Evolutionary conservation across 441 rosid genomes (phyloP).

Genomic region (Raphanus hybrid): DNA sequence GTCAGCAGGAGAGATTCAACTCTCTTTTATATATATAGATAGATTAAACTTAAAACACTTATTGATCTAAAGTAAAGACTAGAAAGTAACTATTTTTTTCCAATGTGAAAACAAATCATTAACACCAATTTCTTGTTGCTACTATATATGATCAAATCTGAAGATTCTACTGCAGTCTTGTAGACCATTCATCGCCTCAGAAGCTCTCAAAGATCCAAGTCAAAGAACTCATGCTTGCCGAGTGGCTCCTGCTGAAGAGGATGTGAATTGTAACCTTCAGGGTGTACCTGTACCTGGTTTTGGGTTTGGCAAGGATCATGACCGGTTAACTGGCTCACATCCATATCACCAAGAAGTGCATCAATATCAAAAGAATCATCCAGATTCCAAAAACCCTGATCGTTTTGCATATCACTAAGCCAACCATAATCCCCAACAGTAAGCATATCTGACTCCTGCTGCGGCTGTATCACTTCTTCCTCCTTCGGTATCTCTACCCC

Average conservation of each 20-base stretch:
- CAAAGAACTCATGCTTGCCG: conserved; percentile 20
- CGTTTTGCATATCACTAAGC: conserved; percentile 19
- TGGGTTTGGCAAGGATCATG: conserved; percentile 16
- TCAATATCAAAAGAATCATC: conserved; percentile 63
- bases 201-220: conserved; percentile 23
- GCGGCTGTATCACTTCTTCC: conserved; percentile 12
- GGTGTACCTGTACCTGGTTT: background rate
- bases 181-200: conserved; percentile 2
- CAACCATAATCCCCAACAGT: conserved; percentile 36
- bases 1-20: no score
- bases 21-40: no score
- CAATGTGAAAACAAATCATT: background rate
- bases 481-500: conserved; percentile 20
- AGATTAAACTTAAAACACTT: background rate
- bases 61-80: conserved; percentile 21
- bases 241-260: conserved; percentile 38
- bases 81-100: background rate
- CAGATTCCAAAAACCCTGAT: conserved; percentile 13
- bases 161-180: conserved; percentile 19
- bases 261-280: background rate
- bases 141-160: conserved; percentile 1
- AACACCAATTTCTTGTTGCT: background rate
- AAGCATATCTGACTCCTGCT: conserved; percentile 4
- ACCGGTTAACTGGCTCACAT: conserved; percentile 26
- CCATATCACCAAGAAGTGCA: conserved; percentile 50